phyloP scores from a whole-genome alignment of 1,284 basidiomycete species.

The Austroboletus niveus region DNA sequence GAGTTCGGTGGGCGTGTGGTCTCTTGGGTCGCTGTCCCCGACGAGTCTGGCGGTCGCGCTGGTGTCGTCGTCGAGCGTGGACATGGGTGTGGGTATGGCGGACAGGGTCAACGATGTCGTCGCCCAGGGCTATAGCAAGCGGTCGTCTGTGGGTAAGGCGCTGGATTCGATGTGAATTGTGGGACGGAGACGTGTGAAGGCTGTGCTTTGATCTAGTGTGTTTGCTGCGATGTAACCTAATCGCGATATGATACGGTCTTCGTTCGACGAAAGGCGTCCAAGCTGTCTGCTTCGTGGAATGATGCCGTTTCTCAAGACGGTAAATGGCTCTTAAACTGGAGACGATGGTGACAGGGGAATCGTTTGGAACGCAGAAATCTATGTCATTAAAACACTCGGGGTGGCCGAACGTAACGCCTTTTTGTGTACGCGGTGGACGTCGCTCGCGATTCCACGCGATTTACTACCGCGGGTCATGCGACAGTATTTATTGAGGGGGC shows the following conservation, averaged over 20 bases:
- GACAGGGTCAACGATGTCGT: conserved; percentile 27
- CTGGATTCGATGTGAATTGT: too few relatives aligned
- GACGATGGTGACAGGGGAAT: conserved; percentile 1
- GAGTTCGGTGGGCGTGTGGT: conserved; percentile 6
- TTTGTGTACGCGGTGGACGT: neutral
- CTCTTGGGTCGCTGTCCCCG: conserved; percentile 23
- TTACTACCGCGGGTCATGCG: neutral
- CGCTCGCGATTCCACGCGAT: neutral
- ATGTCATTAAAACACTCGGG: neutral
- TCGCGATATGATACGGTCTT: too few relatives aligned
- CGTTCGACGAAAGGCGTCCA: too few relatives aligned
- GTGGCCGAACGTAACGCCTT: neutral
- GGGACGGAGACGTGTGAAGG: too few relatives aligned
- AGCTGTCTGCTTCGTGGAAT: neutral
- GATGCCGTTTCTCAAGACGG: conserved; percentile 3
- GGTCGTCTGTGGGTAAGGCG: conserved; percentile 3
- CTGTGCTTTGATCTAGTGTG: too few relatives aligned
- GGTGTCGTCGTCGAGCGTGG: conserved; percentile 23
- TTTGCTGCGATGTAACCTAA: too few relatives aligned
- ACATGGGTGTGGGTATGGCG: conserved; percentile 8
- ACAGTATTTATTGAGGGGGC: neutral
- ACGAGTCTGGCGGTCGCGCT: conserved; percentile 25
- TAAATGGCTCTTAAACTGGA: conserved; percentile 1
- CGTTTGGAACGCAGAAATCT: conserved; percentile 2
- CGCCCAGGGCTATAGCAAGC: conserved; percentile 16